These are phyloP conservation scores for Diplogelasinospora grovesii DNA, from an alignment of 495 filamentous ascomycete genomes.

Conservation along the genomic window DNA sequence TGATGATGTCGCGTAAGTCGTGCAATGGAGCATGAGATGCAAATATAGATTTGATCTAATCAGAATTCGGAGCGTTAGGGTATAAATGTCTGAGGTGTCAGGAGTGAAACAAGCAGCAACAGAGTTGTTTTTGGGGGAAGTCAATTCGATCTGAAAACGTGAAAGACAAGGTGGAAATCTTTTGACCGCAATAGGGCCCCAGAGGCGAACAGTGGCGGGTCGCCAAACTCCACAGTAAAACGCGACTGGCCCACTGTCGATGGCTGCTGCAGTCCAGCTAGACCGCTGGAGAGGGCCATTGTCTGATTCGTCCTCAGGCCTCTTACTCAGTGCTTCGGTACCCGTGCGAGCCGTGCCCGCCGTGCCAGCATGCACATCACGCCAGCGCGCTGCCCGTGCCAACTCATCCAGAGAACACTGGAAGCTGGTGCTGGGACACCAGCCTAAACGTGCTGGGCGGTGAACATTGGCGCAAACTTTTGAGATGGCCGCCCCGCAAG, in stretches of 20 bases:
- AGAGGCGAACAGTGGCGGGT: conserved; percentile 13
- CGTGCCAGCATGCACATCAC: too few species aligned
- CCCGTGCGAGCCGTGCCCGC: too few species aligned
- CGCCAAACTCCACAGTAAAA: conserved; percentile 9
- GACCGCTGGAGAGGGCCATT: neutral
- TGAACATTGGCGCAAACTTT: conserved; percentile 8
- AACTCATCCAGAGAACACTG: too few species aligned
- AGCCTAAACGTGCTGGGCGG: conserved; percentile 21
- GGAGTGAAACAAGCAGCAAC: conserved; percentile 6
- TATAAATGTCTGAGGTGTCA: neutral
- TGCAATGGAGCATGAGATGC: conserved; percentile 9
- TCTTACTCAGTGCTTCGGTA: too few species aligned
- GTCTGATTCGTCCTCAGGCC: too few species aligned
- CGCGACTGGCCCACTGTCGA: conserved; percentile 12
- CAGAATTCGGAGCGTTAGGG: conserved; percentile 10
- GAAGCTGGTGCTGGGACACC: neutral
- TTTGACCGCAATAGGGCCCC: conserved; percentile 15
- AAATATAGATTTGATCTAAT: conserved; percentile 2
- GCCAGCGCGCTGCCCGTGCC: too few species aligned
- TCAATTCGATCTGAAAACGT: conserved; percentile 20
- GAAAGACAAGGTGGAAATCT: conserved; percentile 21
- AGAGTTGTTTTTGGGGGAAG: conserved; percentile 9
- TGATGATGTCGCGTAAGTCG: conserved; percentile 4
- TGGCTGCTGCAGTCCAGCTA: conserved; percentile 3
- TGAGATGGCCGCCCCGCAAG: neutral